Evolutionary conservation across 768 basidiomycete genomes (phyloP).

Genomic region (Chalciporus piperatus): DNA sequence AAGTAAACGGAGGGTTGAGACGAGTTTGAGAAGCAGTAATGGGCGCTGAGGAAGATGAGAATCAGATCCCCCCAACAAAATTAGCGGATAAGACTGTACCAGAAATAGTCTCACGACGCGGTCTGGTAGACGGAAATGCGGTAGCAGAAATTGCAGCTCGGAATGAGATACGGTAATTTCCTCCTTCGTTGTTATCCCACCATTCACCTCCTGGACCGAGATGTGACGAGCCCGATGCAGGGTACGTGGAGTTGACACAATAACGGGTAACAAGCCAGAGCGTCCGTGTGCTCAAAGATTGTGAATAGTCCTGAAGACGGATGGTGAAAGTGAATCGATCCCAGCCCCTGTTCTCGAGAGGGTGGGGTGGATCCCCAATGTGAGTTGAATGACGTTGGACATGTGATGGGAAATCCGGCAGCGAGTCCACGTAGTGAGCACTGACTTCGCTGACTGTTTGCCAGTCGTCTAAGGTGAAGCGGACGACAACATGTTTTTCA

Average conservation of each 20-base stretch:
- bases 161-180: constrained; percentile 80
- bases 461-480: constrained; percentile 95
- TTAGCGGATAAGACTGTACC: constrained; percentile 7
- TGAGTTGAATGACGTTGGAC: constrained; percentile 5
- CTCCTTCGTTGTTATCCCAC: constrained; percentile 89
- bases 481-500: constrained; percentile 78
- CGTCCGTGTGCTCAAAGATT: constrained; percentile 45
- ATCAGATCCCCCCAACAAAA: background rate
- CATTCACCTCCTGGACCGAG: constrained; percentile 63
- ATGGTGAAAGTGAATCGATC: constrained; percentile 62
- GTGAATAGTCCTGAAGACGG: constrained; percentile 68
- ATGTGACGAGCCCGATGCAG: constrained; percentile 13
- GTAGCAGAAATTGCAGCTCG: constrained; percentile 11
- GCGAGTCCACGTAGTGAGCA: constrained; percentile 45
- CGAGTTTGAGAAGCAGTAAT: background rate
- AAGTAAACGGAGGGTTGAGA: background rate
- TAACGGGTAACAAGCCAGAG: constrained; percentile 65
- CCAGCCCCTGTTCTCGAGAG: constrained; percentile 34
- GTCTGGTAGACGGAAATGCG: background rate
- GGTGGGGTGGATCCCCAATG: background rate
- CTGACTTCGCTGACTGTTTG: constrained; percentile 85
- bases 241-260: constrained; percentile 24
- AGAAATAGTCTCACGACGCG: constrained; percentile 22
- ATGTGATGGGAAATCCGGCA: constrained; percentile 36
- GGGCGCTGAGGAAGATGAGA: constrained; percentile 15